A percentile compares a stretch with the other conserved stretches of the same genome.
phyloP scores from a whole-genome alignment of 192 early-diverging fungal genomes.

The Allomyces arbusculus region DNA sequence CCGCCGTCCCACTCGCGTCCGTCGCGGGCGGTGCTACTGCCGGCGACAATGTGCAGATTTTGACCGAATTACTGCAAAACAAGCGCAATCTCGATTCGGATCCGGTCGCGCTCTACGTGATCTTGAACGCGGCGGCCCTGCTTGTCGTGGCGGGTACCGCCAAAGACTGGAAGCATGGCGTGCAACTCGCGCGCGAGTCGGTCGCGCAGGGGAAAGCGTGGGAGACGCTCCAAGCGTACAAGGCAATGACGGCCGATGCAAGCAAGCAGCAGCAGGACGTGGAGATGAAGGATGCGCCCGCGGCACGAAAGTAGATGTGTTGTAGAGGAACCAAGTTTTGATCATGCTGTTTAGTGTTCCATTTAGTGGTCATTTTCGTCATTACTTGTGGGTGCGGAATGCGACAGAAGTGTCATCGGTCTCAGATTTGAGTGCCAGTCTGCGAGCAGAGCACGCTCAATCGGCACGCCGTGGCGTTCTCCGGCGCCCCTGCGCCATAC shows the following conservation, averaged over 20 bases:
- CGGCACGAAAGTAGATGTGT: too few relatives aligned
- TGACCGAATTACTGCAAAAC: conserved; percentile 24
- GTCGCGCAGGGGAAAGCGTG: conserved; percentile 51
- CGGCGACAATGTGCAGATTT: conserved; percentile 56
- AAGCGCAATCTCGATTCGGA: conserved; percentile 6
- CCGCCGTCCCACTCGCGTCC: conserved; percentile 39
- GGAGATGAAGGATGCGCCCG: too few relatives aligned
- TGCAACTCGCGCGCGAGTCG: conserved; percentile 47
- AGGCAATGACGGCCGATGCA: background rate
- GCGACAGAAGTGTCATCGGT: too few relatives aligned
- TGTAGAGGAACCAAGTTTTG: too few relatives aligned
- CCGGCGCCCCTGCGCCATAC: too few relatives aligned
- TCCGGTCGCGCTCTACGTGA: conserved; percentile 73
- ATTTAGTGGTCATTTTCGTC: too few relatives aligned
- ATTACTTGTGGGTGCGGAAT: too few relatives aligned
- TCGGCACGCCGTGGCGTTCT: too few relatives aligned
- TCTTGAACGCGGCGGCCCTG: conserved; percentile 77
- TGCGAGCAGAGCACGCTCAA: too few relatives aligned
- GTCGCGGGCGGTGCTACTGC: conserved; percentile 48
- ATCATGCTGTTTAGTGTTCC: too few relatives aligned
- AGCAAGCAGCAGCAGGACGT: too few relatives aligned
- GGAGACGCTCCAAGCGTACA: conserved; percentile 39
- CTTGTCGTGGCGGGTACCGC: conserved; percentile 63
- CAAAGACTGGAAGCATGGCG: conserved; percentile 47
- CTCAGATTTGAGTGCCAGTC: too few relatives aligned